These are phyloP conservation scores for Phytophthora nicotianae DNA, from an alignment of 352 stramenopile genomes.

Conservation along the genomic window DNA sequence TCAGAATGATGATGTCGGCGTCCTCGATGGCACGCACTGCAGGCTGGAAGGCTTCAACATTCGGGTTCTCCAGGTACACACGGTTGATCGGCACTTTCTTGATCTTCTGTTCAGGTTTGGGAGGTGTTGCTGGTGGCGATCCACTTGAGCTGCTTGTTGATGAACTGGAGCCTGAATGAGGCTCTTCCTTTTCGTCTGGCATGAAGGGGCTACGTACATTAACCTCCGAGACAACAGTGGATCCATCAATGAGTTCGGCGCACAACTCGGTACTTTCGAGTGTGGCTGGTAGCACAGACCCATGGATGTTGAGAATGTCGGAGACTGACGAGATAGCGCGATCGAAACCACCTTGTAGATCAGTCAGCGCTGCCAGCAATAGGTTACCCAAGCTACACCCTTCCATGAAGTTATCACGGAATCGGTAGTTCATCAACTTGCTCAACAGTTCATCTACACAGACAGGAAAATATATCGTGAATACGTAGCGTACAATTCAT, in stretches of 20 bases:
- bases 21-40: conserved; percentile 84
- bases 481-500: background rate
- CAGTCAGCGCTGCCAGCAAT: conserved; percentile 77
- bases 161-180: conserved; percentile 24
- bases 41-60: conserved; percentile 72
- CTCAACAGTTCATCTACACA: conserved; percentile 77
- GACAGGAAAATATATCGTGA: background rate
- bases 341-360: conserved; percentile 84
- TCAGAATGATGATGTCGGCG: conserved; percentile 87
- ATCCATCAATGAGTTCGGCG: conserved; percentile 75
- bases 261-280: conserved; percentile 84
- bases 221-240: conserved; percentile 78
- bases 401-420: conserved; percentile 90
- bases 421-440: conserved; percentile 90
- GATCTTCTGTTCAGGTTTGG: conserved; percentile 36
- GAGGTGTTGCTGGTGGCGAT: conserved; percentile 25
- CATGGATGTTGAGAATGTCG: conserved; percentile 87
- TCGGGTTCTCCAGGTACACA: conserved; percentile 78
- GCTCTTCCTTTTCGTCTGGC: conserved; percentile 30
- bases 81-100: conserved; percentile 80
- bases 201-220: conserved; percentile 78
- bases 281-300: conserved; percentile 81
- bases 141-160: conserved; percentile 29
- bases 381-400: conserved; percentile 85
- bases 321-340: conserved; percentile 81